Conservation (phyloP, 2,329 filamentous ascomycete species). For the Endothia cerciana region DNA sequence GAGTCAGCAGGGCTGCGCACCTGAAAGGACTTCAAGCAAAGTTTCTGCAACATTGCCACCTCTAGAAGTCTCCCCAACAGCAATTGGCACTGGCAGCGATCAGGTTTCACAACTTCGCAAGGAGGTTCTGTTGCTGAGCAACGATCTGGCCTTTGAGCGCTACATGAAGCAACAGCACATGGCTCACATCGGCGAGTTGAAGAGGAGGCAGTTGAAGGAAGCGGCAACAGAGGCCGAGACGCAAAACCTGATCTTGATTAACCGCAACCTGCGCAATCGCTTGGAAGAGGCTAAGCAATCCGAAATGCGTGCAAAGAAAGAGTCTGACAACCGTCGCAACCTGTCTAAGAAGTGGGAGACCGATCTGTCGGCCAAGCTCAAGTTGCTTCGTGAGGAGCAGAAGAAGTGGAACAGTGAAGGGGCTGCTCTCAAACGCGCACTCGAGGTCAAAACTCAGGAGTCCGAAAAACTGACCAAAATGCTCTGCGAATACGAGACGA, state of each 20-base stretch:
- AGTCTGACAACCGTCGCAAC: conserved; percentile 71
- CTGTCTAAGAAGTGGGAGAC: conserved; percentile 79
- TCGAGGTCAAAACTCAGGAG: conserved; percentile 62
- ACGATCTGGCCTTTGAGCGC: conserved; percentile 81
- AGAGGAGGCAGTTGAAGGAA: conserved; percentile 74
- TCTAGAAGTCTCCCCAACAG: conserved; percentile 35
- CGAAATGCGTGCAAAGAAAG: conserved; percentile 71
- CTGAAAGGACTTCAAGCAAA: conserved; percentile 43
- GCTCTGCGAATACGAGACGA: conserved; percentile 70
- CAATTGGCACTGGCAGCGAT: conserved; percentile 40
- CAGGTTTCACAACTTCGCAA: conserved; percentile 65
- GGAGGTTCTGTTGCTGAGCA: conserved; percentile 75
- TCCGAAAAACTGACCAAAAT: conserved; percentile 66
- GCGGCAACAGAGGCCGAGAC: conserved; percentile 81
- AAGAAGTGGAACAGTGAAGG: conserved; percentile 66
- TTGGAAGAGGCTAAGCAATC: conserved; percentile 73
- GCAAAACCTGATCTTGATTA: conserved; percentile 77
- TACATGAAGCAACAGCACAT: conserved; percentile 85
- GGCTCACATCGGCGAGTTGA: conserved; percentile 77
- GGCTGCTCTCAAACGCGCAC: conserved; percentile 58
- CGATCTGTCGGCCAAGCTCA: conserved; percentile 69
- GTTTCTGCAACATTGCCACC: conserved; percentile 35
- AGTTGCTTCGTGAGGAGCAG: conserved; percentile 69
- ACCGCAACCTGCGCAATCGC: conserved; percentile 72
- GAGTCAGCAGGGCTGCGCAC: conserved; percentile 52